Percentiles rank a stretch among this genome's conserved stretches.
Evolutionary conservation across 768 basidiomycete genomes (phyloP).

Genomic region (Gloeophyllum trabeum): DNA sequence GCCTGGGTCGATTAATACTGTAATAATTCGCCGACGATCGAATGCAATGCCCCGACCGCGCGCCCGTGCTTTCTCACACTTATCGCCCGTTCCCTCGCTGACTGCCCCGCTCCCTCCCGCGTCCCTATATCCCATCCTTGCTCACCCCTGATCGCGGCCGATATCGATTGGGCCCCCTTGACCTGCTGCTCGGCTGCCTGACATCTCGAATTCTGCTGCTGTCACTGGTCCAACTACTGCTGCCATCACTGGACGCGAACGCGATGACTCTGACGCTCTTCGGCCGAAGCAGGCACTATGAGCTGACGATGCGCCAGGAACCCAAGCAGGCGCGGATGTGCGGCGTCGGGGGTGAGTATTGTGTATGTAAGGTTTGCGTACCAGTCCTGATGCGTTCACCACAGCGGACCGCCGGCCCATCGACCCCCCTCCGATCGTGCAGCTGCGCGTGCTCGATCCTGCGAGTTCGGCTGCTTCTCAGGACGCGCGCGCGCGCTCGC

Average conservation of each 20-base stretch:
- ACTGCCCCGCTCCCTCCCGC: neutral
- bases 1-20: too few relatives aligned
- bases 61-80: neutral
- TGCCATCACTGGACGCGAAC: too few relatives aligned
- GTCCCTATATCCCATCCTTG: too few relatives aligned
- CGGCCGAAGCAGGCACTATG: constrained; percentile 79
- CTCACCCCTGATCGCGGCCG: too few relatives aligned
- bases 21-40: too few relatives aligned
- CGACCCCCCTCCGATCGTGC: constrained; percentile 95
- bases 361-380: constrained; percentile 1
- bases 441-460: constrained; percentile 78
- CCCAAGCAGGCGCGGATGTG: constrained; percentile 91
- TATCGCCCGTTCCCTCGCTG: neutral
- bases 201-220: too few relatives aligned
- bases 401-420: constrained; percentile 91
- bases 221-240: too few relatives aligned
- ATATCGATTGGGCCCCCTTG: too few relatives aligned
- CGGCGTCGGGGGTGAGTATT: constrained; percentile 74
- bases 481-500: neutral
- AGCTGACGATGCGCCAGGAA: constrained; percentile 80
- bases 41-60: too few relatives aligned
- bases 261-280: too few relatives aligned
- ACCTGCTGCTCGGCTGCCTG: too few relatives aligned
- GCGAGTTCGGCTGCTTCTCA: constrained; percentile 15
- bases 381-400: neutral